Evolutionary conservation across 1,139 yeast species (phyloP).

Genomic region (Taphrina communis): DNA sequence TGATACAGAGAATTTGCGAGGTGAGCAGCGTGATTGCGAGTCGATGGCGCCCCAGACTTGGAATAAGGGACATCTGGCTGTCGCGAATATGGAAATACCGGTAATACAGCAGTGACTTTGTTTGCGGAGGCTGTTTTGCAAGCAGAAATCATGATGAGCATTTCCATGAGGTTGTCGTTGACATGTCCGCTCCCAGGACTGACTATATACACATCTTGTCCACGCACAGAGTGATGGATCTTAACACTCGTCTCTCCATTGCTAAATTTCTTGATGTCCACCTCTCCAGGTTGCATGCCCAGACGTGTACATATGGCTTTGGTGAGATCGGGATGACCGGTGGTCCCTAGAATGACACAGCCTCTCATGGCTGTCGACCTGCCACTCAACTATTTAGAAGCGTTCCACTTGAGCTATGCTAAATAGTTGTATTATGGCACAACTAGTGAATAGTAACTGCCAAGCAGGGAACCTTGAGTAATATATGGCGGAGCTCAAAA

Average conservation of each 20-base stretch:
- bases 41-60: slow-evolving; percentile 66
- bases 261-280: slow-evolving; percentile 62
- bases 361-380: slow-evolving; percentile 62
- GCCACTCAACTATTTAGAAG: too few species aligned
- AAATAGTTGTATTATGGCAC: too few species aligned
- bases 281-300: slow-evolving; percentile 66
- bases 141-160: slow-evolving; percentile 89
- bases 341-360: slow-evolving; percentile 76
- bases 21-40: slow-evolving; percentile 30
- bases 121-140: slow-evolving; percentile 95
- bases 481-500: slow-evolving; percentile 1
- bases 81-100: slow-evolving; percentile 95
- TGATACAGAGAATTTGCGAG: slow-evolving; percentile 49
- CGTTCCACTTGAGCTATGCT: too few species aligned
- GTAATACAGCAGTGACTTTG: slow-evolving; percentile 91
- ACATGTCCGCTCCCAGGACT: slow-evolving; percentile 92
- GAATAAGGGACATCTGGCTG: slow-evolving; percentile 95
- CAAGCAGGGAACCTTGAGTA: not conserved
- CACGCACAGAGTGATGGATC: slow-evolving; percentile 93
- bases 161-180: slow-evolving; percentile 85
- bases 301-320: slow-evolving; percentile 67
- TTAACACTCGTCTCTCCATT: slow-evolving; percentile 87
- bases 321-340: slow-evolving; percentile 72
- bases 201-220: slow-evolving; percentile 88
- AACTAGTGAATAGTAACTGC: too few species aligned